These are phyloP conservation scores for Crotalaria pallida DNA, from an alignment of 306 rosid species.

Conservation along the genomic window DNA sequence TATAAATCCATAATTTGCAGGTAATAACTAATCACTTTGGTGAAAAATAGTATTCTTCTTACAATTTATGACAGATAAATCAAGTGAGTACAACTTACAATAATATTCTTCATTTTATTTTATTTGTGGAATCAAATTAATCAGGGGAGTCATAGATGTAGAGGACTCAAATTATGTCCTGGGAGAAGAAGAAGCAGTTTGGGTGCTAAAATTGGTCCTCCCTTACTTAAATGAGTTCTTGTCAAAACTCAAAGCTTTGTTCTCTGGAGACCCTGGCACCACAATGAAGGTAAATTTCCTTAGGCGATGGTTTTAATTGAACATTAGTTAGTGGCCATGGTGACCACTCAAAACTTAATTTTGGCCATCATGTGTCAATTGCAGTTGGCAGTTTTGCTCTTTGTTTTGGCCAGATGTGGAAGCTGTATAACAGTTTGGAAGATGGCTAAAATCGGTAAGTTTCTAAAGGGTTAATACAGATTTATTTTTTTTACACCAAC, in stretches of 20 bases:
- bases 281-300: constrained; percentile 66
- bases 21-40: constrained; percentile 28
- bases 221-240: constrained; percentile 76
- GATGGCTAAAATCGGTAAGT: constrained; percentile 58
- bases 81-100: background rate
- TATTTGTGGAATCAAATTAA: constrained; percentile 10
- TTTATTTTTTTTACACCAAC: no score
- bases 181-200: constrained; percentile 79
- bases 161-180: constrained; percentile 48
- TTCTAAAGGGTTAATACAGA: background rate
- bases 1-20: constrained; percentile 67
- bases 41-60: no score
- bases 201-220: constrained; percentile 62
- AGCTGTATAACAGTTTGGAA: constrained; percentile 84
- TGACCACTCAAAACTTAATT: background rate
- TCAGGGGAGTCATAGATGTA: constrained; percentile 46
- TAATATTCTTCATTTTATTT: constrained; percentile 17
- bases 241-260: constrained; percentile 66
- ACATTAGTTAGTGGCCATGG: background rate
- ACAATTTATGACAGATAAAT: background rate
- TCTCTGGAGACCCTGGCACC: constrained; percentile 84
- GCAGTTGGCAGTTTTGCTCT: constrained; percentile 86
- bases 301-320: background rate
- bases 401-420: constrained; percentile 88
- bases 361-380: background rate